Evolutionary conservation across 2,329 filamentous ascomycete genomes (phyloP), one percentile per base, ranked within the genome.

Genomic region (Talaromyces verruculosus): DNA sequence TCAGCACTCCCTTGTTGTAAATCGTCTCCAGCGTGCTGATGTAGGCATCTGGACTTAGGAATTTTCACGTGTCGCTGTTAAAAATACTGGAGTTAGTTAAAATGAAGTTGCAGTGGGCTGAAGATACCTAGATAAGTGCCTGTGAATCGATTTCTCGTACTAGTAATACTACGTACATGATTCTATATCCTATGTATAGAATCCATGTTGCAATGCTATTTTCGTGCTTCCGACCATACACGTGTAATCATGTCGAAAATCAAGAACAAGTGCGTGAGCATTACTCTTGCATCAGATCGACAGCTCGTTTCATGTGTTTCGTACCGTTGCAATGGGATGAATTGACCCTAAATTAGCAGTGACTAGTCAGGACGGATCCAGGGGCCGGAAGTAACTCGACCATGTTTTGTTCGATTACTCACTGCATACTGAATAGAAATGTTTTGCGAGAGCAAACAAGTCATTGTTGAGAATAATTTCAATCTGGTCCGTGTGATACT

Each of bases 251-350:
- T 39, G 19, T 37, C 33, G 53, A 55, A 22, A 55, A 35, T 55
- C 51, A 30, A 55, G 10, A 55, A 19, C n/a, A 3, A 55, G n/a
- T 33, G 28, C 51, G 51, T 35, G 51, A 55, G n/a, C 2, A 35
- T 55, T 33, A 37, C 30, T 55, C 51, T 35, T 55, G 51, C 25
- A 37, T 37, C 35, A 37, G 35, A 37, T 37, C 35, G 22, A 55
- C 37, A 55, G 51, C 17, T n/a, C 28, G 30, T 61, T 62, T 62
- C 43, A 62, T 11, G 5, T 37, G 60, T 62, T 62, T 41, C 45
- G 60, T 62, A 53, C 60, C 60, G 60, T 62, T 53, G 28, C 60
- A 62, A 25, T 57, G 33, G 47, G 15, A 62, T 37, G 30, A 25
- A 53, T 53, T 61, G 43, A 61, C 25, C 59, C 59, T 35, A 61